phyloP scores from a whole-genome alignment of 306 rosid genomes.

The Castanea mollissima region DNA sequence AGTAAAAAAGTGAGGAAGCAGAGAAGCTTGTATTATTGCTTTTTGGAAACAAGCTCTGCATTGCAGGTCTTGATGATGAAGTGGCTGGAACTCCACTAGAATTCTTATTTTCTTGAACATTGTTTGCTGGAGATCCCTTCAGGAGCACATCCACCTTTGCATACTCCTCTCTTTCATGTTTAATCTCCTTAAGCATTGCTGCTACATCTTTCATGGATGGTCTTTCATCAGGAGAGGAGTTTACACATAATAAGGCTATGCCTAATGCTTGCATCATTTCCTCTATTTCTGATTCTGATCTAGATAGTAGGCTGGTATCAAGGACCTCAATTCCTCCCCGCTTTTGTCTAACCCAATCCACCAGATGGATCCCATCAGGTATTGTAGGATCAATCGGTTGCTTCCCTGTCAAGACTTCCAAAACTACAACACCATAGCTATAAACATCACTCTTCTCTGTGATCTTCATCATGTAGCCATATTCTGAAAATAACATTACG shows the following conservation, averaged over 20 bases:
- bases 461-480: constrained; percentile 91
- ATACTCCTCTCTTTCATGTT: constrained; percentile 78
- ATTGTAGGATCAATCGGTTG: constrained; percentile 98
- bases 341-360: constrained; percentile 87
- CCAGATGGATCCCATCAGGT: constrained; percentile 81
- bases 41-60: constrained; percentile 48
- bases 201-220: constrained; percentile 94
- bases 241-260: constrained; percentile 83
- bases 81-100: constrained; percentile 43
- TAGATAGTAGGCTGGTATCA: constrained; percentile 58
- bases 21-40: constrained; percentile 71
- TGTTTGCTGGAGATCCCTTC: constrained; percentile 61
- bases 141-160: constrained; percentile 85
- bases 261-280: constrained; percentile 91
- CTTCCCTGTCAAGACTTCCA: constrained; percentile 91
- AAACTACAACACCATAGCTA: constrained; percentile 74
- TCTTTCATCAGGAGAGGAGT: constrained; percentile 76
- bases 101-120: constrained; percentile 27
- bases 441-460: constrained; percentile 75
- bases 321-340: constrained; percentile 64
- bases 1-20: constrained; percentile 55
- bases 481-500: constrained; percentile 48
- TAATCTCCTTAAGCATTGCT: constrained; percentile 86
- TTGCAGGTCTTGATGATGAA: constrained; percentile 50
- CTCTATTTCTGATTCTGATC: constrained; percentile 77